Percentiles rank a stretch among this genome's conserved stretches.
Evolutionary conservation across 192 early-diverging fungal genomes (phyloP).

Genomic region (Podochytrium sp.): DNA sequence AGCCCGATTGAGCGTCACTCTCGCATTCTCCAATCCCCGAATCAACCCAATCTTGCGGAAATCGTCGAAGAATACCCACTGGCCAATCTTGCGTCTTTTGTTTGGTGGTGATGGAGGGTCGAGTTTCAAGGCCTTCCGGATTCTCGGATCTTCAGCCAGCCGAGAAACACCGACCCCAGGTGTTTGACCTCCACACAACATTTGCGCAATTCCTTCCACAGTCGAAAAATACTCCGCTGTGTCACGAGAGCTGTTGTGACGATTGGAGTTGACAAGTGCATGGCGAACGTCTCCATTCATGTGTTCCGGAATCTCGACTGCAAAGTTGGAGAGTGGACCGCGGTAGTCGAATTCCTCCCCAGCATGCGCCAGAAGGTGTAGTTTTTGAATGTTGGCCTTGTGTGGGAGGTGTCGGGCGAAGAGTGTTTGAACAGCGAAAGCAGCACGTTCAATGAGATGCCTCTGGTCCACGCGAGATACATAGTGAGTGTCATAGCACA

Average conservation of each 20-base stretch:
- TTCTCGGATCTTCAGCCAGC: neutral
- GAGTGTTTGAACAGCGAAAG: neutral
- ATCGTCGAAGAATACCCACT: neutral
- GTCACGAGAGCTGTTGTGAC: neutral
- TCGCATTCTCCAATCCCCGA: neutral
- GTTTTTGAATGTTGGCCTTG: neutral
- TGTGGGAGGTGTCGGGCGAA: neutral
- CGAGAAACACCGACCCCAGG: neutral
- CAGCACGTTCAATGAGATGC: neutral
- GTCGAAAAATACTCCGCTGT: neutral
- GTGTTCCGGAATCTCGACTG: slow-evolving; percentile 5
- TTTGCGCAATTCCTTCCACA: neutral
- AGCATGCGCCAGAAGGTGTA: neutral
- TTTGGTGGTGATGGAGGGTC: neutral
- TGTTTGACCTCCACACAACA: neutral
- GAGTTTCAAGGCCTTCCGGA: neutral
- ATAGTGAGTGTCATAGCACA: neutral
- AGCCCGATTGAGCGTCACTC: neutral
- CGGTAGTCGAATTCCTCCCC: neutral
- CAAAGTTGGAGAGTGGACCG: slow-evolving; percentile 1
- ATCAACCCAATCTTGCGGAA: neutral
- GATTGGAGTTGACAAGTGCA: neutral
- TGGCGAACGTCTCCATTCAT: slow-evolving; percentile 18
- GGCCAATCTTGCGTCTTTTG: neutral
- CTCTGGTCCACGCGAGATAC: neutral